Conservation (phyloP, 1,139 yeast genomes). For the Hansenula anomala region DNA sequence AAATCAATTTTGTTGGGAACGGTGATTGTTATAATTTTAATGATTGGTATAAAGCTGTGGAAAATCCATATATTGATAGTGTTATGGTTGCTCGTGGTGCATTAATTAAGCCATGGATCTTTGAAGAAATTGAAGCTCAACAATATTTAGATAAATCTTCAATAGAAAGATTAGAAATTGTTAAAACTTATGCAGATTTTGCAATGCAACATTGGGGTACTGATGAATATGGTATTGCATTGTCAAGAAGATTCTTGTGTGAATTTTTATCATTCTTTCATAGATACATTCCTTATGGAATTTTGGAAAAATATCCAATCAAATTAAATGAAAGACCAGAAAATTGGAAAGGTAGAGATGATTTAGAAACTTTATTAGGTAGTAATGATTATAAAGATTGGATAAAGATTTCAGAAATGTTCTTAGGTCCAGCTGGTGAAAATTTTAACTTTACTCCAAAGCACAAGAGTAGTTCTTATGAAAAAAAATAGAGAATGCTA, state of each 20-base stretch:
- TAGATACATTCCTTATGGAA: constrained; percentile 91
- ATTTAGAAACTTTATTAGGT: constrained; percentile 84
- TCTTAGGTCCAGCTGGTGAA: constrained; percentile 78
- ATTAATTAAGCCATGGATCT: constrained; percentile 96
- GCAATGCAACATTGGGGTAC: constrained; percentile 98
- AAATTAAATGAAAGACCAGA: constrained; percentile 92
- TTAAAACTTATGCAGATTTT: constrained; percentile 62
- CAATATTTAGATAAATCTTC: constrained; percentile 90
- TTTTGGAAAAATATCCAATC: constrained; percentile 84
- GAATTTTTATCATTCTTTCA: constrained; percentile 93
- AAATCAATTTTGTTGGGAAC: constrained; percentile 74
- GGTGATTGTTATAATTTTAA: constrained; percentile 87
- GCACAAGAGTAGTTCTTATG: constrained; percentile 86
- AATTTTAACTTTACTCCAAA: constrained; percentile 82
- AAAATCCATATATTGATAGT: constrained; percentile 72
- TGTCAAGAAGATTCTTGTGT: constrained; percentile 86
- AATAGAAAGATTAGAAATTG: constrained; percentile 77
- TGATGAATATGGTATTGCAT: constrained; percentile 88
- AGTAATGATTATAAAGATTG: constrained; percentile 86
- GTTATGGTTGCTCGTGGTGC: constrained; percentile 99
- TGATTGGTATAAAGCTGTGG: constrained; percentile 83
- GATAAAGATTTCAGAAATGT: constrained; percentile 96
- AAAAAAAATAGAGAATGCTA: constrained; percentile 17
- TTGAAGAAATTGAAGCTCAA: constrained; percentile 86
- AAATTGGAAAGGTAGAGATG: constrained; percentile 90